A percentile compares a stretch with the other conserved stretches of the same genome.
phyloP scores from a whole-genome alignment of 148 eudicot species.

The Gaultheria prostrata region DNA sequence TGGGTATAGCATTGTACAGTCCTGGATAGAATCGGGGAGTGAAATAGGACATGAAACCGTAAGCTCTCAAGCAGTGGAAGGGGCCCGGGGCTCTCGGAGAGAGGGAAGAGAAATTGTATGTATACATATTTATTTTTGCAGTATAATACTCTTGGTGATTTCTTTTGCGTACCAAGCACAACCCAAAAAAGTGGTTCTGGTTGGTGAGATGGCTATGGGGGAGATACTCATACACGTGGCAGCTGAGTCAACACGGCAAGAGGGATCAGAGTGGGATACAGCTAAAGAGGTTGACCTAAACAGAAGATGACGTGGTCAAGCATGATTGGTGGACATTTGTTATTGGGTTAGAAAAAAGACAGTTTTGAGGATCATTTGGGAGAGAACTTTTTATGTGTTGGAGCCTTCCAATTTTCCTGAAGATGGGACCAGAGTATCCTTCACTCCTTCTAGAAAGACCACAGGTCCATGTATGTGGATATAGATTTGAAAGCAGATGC shows the following conservation, averaged over 20 bases:
- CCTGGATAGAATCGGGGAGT: slow-evolving; percentile 13
- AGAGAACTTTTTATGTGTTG: not conserved
- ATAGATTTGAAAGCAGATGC: too few relatives aligned
- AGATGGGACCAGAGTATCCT: not conserved
- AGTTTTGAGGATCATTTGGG: not conserved
- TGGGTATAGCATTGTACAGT: slow-evolving; percentile 29
- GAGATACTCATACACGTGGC: not conserved
- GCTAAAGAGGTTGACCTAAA: slow-evolving; percentile 6
- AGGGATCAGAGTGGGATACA: not conserved
- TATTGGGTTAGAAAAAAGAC: not conserved
- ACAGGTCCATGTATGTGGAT: not conserved
- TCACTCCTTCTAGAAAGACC: not conserved
- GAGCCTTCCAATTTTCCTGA: not conserved
- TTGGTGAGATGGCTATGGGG: not conserved
- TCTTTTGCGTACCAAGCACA: not conserved
- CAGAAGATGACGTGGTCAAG: not conserved
- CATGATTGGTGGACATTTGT: not conserved
- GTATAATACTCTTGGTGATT: not conserved
- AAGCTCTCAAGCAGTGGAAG: too few relatives aligned
- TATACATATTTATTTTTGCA: slow-evolving; percentile 11
- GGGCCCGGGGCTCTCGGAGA: too few relatives aligned
- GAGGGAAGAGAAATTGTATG: slow-evolving; percentile 6
- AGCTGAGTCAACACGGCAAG: not conserved
- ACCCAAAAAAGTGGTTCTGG: slow-evolving; percentile 13
- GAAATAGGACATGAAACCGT: too few relatives aligned